Base-by-base conservation (phyloP, 1,139 yeast genomes). In the Taiozyma sp. region DNA sequence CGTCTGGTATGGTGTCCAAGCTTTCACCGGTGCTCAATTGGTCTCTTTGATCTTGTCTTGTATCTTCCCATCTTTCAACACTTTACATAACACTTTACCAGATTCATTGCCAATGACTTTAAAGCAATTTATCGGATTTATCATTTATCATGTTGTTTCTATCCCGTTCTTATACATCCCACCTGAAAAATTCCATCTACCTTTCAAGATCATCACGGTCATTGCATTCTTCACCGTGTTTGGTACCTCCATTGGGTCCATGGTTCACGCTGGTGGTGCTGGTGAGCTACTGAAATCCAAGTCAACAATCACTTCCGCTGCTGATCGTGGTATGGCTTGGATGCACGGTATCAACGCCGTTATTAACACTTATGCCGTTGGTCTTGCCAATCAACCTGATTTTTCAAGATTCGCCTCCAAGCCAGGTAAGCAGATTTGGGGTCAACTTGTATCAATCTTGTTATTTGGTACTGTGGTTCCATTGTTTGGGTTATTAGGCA, bases 331-430 rank as follows among this genome's bases (percentile, higher is more conserved):
- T 21, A 64, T 66, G 68, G 57, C 56, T 5, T 65, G 64, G 59
- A 57, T 65, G 57, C 63, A 63, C 46, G 67, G 66, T 41, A 59
- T 64, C 35, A 62, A 64, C 45, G 58, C 62, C 14, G 68, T 69
- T 45, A 64, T 70, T 50, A 71, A 70, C 54, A 61, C 65, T 30
- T 64, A 68, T 55, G 61, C 62, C 1, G 68, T 60, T 39, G 66
- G 68, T 21, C 54, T 65, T 40, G 63, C 64, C 16, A 59, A 60
- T 56, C 76, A 73, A 53, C 66, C 75, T 39, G 80, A 76, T 58
- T 76, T 66, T 56, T 66, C 79, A 13, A 62, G 80, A 53, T 76
- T 74, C 61, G 69, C 71, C 13, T 55, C 54, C 22, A 59, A 60
- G 48, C 63, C 62, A 43, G 64, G 62, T 48, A 57, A 62, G 44